Percentiles rank a stretch among this genome's conserved stretches.
phyloP scores from a whole-genome alignment of 345 rosid genomes.

The Arabidopsis arenosa region DNA sequence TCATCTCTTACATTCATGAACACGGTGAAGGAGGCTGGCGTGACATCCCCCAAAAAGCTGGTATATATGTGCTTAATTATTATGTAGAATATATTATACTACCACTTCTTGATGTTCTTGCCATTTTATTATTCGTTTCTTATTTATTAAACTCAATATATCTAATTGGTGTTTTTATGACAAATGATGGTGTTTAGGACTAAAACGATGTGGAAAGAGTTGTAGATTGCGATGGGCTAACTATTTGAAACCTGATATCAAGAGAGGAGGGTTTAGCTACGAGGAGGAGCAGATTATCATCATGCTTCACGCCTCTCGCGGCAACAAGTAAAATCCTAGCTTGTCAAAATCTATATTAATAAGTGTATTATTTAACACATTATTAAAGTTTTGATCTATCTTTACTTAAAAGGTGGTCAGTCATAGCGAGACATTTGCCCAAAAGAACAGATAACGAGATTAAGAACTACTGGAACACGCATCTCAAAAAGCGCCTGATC shows the following conservation, averaged over 20 bases:
- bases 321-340: conserved; percentile 47
- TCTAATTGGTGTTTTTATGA: background rate
- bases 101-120: background rate
- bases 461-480: conserved; percentile 75
- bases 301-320: conserved; percentile 52
- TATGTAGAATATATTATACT: background rate
- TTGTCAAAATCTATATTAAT: conserved; percentile 1
- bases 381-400: background rate
- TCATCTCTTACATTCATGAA: conserved; percentile 42
- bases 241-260: conserved; percentile 52
- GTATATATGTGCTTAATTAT: conserved; percentile 9
- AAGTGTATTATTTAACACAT: background rate
- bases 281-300: conserved; percentile 52
- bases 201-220: conserved; percentile 57
- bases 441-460: conserved; percentile 72
- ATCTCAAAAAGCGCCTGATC: conserved; percentile 65
- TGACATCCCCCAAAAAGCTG: conserved; percentile 47
- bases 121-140: too few relatives aligned
- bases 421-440: conserved; percentile 64
- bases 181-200: conserved; percentile 37
- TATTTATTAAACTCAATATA: too few relatives aligned
- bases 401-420: conserved; percentile 60
- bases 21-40: conserved; percentile 50
- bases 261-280: conserved; percentile 52
- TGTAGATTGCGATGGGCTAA: conserved; percentile 56